phyloP scores from a whole-genome alignment of 2,329 filamentous ascomycete species.

The Colletotrichum caudatum region DNA sequence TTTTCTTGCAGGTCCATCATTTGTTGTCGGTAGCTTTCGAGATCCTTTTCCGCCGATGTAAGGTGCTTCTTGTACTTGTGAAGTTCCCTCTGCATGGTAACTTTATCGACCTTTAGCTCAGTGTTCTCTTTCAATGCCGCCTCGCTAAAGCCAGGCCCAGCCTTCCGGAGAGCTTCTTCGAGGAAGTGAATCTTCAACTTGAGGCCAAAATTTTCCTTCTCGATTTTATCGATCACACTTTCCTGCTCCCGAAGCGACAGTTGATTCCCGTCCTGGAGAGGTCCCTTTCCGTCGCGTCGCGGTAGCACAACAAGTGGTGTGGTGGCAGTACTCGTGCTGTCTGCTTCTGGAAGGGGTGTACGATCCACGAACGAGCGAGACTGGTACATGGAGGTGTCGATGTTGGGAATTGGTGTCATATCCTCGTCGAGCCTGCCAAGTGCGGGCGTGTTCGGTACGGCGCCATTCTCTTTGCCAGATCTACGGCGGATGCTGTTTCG shows the following conservation, averaged over 20 bases:
- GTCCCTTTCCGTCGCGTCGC: conserved; percentile 72
- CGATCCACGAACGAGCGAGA: conserved; percentile 74
- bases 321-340: conserved; percentile 83
- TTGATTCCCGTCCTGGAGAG: conserved; percentile 87
- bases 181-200: conserved; percentile 98
- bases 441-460: conserved; percentile 75
- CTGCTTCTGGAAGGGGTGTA: conserved; percentile 77
- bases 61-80: conserved; percentile 88
- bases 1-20: conserved; percentile 86
- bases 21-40: conserved; percentile 86
- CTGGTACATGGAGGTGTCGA: conserved; percentile 79
- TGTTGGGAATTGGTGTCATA: conserved; percentile 78
- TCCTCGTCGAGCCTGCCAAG: conserved; percentile 75
- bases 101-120: conserved; percentile 91
- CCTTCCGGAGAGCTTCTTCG: conserved; percentile 88
- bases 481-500: conserved; percentile 75
- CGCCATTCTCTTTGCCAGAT: conserved; percentile 71
- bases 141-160: conserved; percentile 90
- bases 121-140: conserved; percentile 93
- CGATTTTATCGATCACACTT: conserved; percentile 92
- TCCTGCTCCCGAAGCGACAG: conserved; percentile 95
- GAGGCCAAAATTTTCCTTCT: conserved; percentile 97
- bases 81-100: conserved; percentile 90
- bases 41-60: conserved; percentile 83
- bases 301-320: conserved; percentile 82